phyloP scores from a whole-genome alignment of 2,329 filamentous ascomycete species.

The Aspergillus glaucus region DNA sequence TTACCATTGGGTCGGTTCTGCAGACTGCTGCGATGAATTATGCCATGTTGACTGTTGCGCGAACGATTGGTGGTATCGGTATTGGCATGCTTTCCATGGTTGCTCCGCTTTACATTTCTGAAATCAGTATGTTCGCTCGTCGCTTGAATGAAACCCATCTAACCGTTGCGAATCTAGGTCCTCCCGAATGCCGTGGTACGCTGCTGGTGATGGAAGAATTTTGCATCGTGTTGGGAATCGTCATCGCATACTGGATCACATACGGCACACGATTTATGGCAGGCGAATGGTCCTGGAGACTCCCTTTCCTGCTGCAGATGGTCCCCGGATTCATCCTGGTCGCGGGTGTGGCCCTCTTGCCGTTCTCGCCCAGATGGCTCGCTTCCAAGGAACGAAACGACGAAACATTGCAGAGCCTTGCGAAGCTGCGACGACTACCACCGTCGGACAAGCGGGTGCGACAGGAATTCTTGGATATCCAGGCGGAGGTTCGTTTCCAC shows the following conservation, averaged over 20 bases:
- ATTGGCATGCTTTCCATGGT: conserved; percentile 48
- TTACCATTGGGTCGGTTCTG: conserved; percentile 46
- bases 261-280: conserved; percentile 40
- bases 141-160: background rate
- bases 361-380: conserved; percentile 53
- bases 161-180: conserved; percentile 14
- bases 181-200: conserved; percentile 44
- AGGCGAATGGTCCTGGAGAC: conserved; percentile 43
- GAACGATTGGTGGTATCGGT: conserved; percentile 46
- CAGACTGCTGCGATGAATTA: conserved; percentile 48
- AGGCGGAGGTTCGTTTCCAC: conserved; percentile 50
- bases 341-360: conserved; percentile 40
- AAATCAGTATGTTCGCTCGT: conserved; percentile 33
- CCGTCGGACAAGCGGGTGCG: conserved; percentile 45
- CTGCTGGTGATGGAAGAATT: conserved; percentile 40
- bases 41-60: conserved; percentile 46
- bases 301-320: conserved; percentile 46
- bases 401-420: conserved; percentile 45
- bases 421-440: conserved; percentile 46
- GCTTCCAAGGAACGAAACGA: conserved; percentile 42
- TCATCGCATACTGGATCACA: conserved; percentile 39
- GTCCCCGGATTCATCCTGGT: conserved; percentile 33
- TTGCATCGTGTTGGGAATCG: conserved; percentile 37
- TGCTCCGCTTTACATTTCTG: conserved; percentile 49
- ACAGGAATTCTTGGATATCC: conserved; percentile 46